Evolutionary conservation across 1,284 basidiomycete species (phyloP).

Genomic region (Ceratobasidium sp.): DNA sequence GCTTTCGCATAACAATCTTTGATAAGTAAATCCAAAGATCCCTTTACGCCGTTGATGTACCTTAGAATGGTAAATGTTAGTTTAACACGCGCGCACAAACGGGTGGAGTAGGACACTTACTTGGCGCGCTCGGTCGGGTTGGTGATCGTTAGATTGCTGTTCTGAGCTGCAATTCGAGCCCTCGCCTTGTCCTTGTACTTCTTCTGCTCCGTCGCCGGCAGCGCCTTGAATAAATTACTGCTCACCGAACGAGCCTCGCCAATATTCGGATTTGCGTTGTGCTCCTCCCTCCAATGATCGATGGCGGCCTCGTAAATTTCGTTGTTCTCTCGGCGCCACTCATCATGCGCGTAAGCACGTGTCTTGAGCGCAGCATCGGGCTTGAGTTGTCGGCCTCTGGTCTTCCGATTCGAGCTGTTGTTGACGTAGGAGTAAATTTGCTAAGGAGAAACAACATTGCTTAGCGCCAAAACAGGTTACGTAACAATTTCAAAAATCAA

Average conservation of each 20-base stretch:
- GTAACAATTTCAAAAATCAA: background rate
- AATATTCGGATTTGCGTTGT: background rate
- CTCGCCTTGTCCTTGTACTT: background rate
- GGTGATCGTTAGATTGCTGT: background rate
- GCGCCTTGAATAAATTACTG: background rate
- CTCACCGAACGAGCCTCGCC: background rate
- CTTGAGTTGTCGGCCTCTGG: background rate
- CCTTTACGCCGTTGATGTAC: too few relatives aligned
- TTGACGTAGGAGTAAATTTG: background rate
- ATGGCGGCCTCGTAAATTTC: background rate
- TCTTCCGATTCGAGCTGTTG: background rate
- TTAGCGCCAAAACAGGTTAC: background rate
- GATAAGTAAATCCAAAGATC: too few relatives aligned
- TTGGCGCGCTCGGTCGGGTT: background rate
- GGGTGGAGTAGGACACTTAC: too few relatives aligned
- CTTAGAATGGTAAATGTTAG: too few relatives aligned
- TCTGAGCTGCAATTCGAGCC: background rate
- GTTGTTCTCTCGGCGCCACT: background rate
- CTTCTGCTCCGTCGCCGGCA: background rate
- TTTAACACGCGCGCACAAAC: too few relatives aligned
- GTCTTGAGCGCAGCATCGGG: background rate
- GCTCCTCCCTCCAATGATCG: background rate
- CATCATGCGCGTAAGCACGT: background rate
- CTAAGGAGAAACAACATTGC: background rate
- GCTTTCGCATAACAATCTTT: too few relatives aligned